These are phyloP conservation scores for Amauroascus niger DNA, from an alignment of 2,329 filamentous ascomycete species.

Conservation along the genomic window DNA sequence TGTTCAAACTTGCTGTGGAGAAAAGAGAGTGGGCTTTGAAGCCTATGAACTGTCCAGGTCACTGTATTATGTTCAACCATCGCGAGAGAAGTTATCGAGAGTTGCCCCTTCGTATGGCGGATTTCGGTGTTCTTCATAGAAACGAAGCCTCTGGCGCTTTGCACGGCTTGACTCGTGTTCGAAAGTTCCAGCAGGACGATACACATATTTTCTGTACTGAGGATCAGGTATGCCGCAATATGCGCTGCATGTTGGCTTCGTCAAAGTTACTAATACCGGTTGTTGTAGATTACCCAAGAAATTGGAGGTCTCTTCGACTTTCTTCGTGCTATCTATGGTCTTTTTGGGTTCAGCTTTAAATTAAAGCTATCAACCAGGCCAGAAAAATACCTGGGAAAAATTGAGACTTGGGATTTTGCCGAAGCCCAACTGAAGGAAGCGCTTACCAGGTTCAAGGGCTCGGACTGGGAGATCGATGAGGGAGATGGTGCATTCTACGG, in stretches of 20 bases:
- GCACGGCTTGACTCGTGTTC: conserved; percentile 79
- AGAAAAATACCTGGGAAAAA: conserved; percentile 79
- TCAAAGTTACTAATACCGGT: conserved; percentile 9
- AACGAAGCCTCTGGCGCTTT: conserved; percentile 93
- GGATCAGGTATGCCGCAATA: conserved; percentile 48
- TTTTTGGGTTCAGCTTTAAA: conserved; percentile 84
- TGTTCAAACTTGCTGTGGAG: conserved; percentile 76
- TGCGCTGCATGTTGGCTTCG: neutral
- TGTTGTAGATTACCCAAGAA: conserved; percentile 51
- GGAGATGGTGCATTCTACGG: conserved; percentile 98
- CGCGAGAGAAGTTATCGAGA: conserved; percentile 80
- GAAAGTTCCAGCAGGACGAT: conserved; percentile 93
- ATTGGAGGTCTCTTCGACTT: conserved; percentile 84
- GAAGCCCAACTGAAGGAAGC: conserved; percentile 71
- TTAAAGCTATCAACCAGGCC: conserved; percentile 85
- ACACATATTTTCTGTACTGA: conserved; percentile 90
- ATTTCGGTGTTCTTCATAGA: conserved; percentile 89
- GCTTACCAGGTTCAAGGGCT: conserved; percentile 64
- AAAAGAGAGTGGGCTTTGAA: conserved; percentile 81
- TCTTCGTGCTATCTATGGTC: conserved; percentile 65
- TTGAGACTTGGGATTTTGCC: conserved; percentile 80
- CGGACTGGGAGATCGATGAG: conserved; percentile 80
- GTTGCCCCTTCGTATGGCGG: conserved; percentile 81
- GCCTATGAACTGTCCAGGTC: conserved; percentile 97
- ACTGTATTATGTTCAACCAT: conserved; percentile 79